Evolutionary conservation across 768 basidiomycete species (phyloP), one percentile per base, ranked within the genome.

Genomic region (Tylopilus plumbeoviolaceoides): DNA sequence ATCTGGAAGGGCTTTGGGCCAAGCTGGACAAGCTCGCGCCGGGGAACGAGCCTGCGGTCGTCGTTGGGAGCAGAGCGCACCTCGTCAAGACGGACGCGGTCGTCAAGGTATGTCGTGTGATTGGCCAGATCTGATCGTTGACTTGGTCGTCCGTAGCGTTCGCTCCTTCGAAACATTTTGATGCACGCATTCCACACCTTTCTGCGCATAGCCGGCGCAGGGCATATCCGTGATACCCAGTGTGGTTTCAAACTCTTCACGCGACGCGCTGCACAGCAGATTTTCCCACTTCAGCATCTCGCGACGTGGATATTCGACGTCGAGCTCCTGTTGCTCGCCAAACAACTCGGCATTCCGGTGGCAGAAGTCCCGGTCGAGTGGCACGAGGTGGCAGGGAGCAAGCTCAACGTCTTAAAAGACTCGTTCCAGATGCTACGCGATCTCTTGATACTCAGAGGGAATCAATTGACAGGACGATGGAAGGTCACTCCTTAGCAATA

Each of bases 201-300:
- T 65, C 79, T 97, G 9, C 84, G 87, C 33, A 81, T 95, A 43
- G 84, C 95, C 28, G 94, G 95, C 44, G 92, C 94, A 4, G 87
- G 87, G 8, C 86, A 91, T 63, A 89, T 95, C 55, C 83, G 90
- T 23, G 94, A 97, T 73, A 98, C 95, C 17, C 95, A 97, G 67
- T 97, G 95, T 65, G 95, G 95, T 30, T 98, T 98, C 83, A 98
- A 98, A 72, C 81, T 98, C 25, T 95, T 95, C 72, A 85, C 92
- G 15, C 89, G 92, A 11, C 62, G 75, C 4, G 86, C 93, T 0
- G 93, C 93, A 9, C 82, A 78, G 47, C 80, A 80, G 53, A 84
- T 98, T 55, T 98, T 95, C 70, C 91, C 91, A 1, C 76, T 78
- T 2, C 87, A 95, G 63, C 94, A 91, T 63, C 85, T 95, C 27